phyloP scores from a whole-genome alignment of 306 rosid species.

The Parietaria judaica region DNA sequence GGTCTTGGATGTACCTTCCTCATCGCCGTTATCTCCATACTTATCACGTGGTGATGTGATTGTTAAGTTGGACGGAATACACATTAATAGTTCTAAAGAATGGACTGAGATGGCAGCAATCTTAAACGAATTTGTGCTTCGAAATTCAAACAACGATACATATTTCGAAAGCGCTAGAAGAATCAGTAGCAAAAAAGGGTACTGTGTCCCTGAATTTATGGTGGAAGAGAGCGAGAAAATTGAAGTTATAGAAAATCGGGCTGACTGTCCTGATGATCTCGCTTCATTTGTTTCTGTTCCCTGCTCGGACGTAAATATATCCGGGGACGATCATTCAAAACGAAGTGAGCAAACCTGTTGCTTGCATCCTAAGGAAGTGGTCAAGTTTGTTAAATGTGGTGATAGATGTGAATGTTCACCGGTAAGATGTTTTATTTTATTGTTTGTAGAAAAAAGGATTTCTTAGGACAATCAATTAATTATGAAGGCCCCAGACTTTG shows the following conservation, averaged over 20 bases:
- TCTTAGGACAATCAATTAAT: constrained; percentile 18
- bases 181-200: constrained; percentile 49
- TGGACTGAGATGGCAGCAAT: constrained; percentile 53
- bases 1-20: constrained; percentile 57
- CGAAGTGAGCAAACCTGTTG: constrained; percentile 37
- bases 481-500: not conserved
- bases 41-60: constrained; percentile 64
- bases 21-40: constrained; percentile 63
- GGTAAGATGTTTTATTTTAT: constrained; percentile 30
- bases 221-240: constrained; percentile 42
- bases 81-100: constrained; percentile 44
- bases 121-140: constrained; percentile 32
- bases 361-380: constrained; percentile 53
- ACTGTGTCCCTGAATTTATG: constrained; percentile 53
- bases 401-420: constrained; percentile 41
- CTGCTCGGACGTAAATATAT: constrained; percentile 25
- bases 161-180: constrained; percentile 19
- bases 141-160: constrained; percentile 24
- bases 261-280: constrained; percentile 44
- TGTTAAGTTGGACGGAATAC: constrained; percentile 53
- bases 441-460: constrained; percentile 13
- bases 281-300: constrained; percentile 39
- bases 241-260: constrained; percentile 24
- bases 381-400: constrained; percentile 56
- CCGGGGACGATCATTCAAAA: constrained; percentile 25